Conservation (phyloP, 305 asterid species). For the Euphrasia arctica region DNA sequence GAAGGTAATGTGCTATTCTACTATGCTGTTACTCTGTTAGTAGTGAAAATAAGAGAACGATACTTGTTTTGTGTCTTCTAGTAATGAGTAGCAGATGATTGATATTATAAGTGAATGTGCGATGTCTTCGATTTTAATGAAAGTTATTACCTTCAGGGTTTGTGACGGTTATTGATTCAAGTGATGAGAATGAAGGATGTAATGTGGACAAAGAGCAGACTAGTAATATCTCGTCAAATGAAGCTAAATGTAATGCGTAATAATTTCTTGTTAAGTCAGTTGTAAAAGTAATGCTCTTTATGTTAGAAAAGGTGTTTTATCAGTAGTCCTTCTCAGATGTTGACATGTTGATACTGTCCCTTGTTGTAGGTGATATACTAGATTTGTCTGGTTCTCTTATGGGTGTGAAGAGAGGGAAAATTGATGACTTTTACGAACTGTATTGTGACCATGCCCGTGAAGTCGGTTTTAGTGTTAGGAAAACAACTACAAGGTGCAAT, state of each 20-base stretch:
- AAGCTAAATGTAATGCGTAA: background rate
- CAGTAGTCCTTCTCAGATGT: background rate
- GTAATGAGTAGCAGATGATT: background rate
- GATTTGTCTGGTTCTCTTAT: slow-evolving; percentile 6
- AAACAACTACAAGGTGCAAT: slow-evolving; percentile 6
- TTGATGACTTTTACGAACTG: slow-evolving; percentile 3
- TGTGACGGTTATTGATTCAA: background rate
- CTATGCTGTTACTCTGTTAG: background rate
- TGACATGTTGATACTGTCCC: too few relatives aligned
- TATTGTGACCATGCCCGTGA: slow-evolving; percentile 15
- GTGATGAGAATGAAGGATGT: slow-evolving; percentile 6
- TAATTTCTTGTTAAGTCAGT: background rate
- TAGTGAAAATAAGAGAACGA: background rate
- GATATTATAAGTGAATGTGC: background rate
- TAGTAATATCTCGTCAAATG: background rate
- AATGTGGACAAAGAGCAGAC: slow-evolving; percentile 1
- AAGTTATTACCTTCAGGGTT: slow-evolving; percentile 1
- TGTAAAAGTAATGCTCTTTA: background rate
- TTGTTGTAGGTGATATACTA: slow-evolving; percentile 9
- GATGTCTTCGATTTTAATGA: background rate
- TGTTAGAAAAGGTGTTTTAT: background rate
- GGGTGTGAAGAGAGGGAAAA: slow-evolving; percentile 1
- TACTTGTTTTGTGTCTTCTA: background rate
- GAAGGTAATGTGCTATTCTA: background rate
- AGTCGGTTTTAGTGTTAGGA: slow-evolving; percentile 18